Base-by-base conservation (phyloP, 2,329 filamentous ascomycete species). In the Fusarium subtropicale region DNA sequence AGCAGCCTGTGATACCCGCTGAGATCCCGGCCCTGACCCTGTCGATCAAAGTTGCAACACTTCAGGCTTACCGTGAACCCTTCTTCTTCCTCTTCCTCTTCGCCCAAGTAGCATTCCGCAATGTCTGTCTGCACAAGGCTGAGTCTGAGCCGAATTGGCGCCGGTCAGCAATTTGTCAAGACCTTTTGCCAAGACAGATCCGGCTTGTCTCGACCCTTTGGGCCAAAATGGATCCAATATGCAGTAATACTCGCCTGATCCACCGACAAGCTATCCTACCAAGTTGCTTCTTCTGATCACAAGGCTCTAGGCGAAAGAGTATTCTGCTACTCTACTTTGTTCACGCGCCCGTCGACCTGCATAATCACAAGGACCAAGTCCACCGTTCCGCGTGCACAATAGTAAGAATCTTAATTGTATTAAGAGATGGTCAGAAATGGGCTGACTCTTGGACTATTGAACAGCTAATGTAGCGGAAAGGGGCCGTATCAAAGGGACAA, bases 301-400 rank as follows among this genome's bases (percentile, higher is more conserved):
- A 36, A 52, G 54, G 41, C 60, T 39, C 36, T 24, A 20, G 24
- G 33, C 51, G 4, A 16, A 47, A 42, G 47, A 63, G 47, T 47
- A 58, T 28, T 36, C 4, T 56, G n/a, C 31, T 15, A 20, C 45
- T 59, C 20, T 60, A 26, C 31, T 48, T 41, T 46, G 33, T 64
- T 34, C 44, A 70, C 55, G 54, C 67, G 67, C 67, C 47, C 68
- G 56, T 65, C 30, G 18, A 60, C 51, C 28, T 71, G 67, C 65
- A 69, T 71, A 55, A 70, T 70, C 47, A 61, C 33, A 51, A 48
- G 31, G n/a, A 30, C 24, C 28, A 30, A 30, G 28, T 48, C 48
- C 13, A 31, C 39, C 51, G 47, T 42, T 45, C 58, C 60, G 36
- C 61, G n/a, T 57, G 45, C 34, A 45, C 39, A 59, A 58, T 45